A percentile compares a stretch with the other conserved stretches of the same genome.
phyloP scores from a whole-genome alignment of 1,284 basidiomycete genomes.

The Mycosarcoma mackinlayi region DNA sequence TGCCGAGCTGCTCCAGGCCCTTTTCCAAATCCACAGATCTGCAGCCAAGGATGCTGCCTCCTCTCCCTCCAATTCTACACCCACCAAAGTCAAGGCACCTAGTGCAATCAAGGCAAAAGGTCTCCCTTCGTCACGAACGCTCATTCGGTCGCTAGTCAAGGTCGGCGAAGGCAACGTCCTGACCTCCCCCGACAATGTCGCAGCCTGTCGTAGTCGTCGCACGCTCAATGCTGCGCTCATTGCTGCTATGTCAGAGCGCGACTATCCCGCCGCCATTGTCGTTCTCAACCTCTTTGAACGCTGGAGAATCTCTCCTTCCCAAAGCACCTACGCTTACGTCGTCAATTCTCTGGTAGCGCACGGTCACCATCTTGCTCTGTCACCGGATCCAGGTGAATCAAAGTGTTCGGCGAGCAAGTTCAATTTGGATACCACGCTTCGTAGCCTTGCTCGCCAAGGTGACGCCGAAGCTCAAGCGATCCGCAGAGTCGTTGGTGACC shows the following conservation, averaged over 20 bases:
- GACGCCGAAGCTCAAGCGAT: constrained; percentile 12
- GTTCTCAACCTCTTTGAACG: constrained; percentile 38
- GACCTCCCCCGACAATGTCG: not conserved
- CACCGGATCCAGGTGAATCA: not conserved
- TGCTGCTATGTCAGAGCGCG: constrained; percentile 25
- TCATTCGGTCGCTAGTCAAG: constrained; percentile 22
- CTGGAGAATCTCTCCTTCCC: constrained; percentile 29
- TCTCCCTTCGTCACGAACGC: constrained; percentile 21
- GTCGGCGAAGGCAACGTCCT: constrained; percentile 19
- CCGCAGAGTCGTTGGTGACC: not conserved
- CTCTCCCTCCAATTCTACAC: not conserved
- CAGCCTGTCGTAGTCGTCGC: constrained; percentile 18
- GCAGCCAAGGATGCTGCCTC: not conserved
- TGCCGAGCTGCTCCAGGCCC: constrained; percentile 10
- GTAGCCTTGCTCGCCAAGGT: constrained; percentile 18
- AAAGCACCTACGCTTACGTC: constrained; percentile 25
- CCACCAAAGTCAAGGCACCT: not conserved
- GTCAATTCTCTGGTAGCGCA: constrained; percentile 18
- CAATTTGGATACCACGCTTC: constrained; percentile 19
- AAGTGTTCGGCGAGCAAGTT: constrained; percentile 10
- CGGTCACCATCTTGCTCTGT: constrained; percentile 17
- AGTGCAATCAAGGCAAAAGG: not conserved
- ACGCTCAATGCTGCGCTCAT: constrained; percentile 37
- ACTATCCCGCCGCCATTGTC: constrained; percentile 33
- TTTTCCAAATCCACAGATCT: constrained; percentile 19